Evolutionary conservation across 2,329 filamentous ascomycete genomes (phyloP), one percentile per base, ranked within the genome.

Genomic region (Diaporthe vaccinii): DNA sequence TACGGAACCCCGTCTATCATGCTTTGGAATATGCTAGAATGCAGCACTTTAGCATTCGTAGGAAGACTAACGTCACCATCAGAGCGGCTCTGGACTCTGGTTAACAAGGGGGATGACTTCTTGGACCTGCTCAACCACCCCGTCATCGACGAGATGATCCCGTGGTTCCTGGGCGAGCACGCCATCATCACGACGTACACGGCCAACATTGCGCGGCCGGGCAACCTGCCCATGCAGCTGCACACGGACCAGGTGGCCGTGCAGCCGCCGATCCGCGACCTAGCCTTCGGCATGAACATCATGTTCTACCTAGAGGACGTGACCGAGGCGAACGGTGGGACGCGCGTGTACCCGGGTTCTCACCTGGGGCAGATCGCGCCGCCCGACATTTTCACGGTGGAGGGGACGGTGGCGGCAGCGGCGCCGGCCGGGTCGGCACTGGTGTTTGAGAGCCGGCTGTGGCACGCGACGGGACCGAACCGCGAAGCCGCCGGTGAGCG

Each of bases 251-350:
- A 82, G 71, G 67, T 80, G 8, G 77, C 79, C 17, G 76, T 81
- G 58, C 77, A 79, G 75, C 80, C 79, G 6, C 78, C 79, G 4
- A 77, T 78, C 22, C 77, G 79, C 17, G 74, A 79, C 25, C n/a
- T 46, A 20, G 76, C 80, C 14, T 79, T 78, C 51, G 80, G 79
- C 10, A 69, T 80, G 49, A 80, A 81, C 61, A 77, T 80, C 61
- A 77, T 79, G 70, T 80, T 69, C 62, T 80, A 77, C 61, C 77
- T 83, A 0, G 79, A 79, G 1, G 84, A 85, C 58, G 80, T 78
- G 12, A 83, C 80, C 5, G 82, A 84, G 57, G 80, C 78, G 49
- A 81, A 79, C 70, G 80, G 79, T 39, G 80, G 68, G 36, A 82
- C 80, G 6, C 76, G 82, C 76, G 80, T 81, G 77, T 74, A 82